These are phyloP conservation scores for Pontederia paniculata DNA, from an alignment of 176 grass and related monocot species.

Conservation along the genomic window DNA sequence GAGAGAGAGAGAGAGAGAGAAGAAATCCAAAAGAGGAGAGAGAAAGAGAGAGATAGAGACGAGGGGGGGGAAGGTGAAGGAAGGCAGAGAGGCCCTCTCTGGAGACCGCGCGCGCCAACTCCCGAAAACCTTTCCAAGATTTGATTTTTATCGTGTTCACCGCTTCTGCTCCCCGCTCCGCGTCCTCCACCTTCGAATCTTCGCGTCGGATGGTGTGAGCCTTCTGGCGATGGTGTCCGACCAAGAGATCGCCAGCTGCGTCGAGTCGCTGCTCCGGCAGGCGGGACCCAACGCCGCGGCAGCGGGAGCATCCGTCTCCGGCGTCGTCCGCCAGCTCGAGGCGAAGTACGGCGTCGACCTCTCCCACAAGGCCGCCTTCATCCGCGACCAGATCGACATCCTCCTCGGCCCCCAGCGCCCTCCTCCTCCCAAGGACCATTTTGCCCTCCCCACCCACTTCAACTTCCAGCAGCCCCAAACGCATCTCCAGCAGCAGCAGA, in stretches of 20 bases:
- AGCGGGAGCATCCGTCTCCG: conserved; percentile 25
- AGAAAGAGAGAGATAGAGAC: neutral
- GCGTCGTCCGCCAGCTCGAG: conserved; percentile 62
- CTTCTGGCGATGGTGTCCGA: conserved; percentile 77
- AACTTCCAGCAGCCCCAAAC: neutral
- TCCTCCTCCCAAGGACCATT: neutral
- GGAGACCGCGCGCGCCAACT: neutral
- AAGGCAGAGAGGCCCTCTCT: conserved; percentile 4
- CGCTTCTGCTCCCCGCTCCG: no score
- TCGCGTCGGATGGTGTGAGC: neutral
- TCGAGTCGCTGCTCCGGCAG: conserved; percentile 62
- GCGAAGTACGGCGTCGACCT: conserved; percentile 75
- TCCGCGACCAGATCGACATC: conserved; percentile 96
- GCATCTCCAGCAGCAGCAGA: neutral
- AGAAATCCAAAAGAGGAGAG: no score
- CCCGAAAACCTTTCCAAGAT: no score
- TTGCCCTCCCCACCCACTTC: neutral
- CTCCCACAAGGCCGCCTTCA: conserved; percentile 75
- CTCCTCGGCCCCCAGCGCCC: conserved; percentile 23
- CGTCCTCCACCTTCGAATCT: neutral
- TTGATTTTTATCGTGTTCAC: no score
- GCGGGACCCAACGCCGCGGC: conserved; percentile 13
- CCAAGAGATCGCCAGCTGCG: conserved; percentile 86
- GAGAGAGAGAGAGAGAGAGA: conserved; percentile 27
- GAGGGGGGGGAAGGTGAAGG: conserved; percentile 11